phyloP scores from a whole-genome alignment of 2,329 filamentous ascomycete species.

The Dactylellina sp. region DNA sequence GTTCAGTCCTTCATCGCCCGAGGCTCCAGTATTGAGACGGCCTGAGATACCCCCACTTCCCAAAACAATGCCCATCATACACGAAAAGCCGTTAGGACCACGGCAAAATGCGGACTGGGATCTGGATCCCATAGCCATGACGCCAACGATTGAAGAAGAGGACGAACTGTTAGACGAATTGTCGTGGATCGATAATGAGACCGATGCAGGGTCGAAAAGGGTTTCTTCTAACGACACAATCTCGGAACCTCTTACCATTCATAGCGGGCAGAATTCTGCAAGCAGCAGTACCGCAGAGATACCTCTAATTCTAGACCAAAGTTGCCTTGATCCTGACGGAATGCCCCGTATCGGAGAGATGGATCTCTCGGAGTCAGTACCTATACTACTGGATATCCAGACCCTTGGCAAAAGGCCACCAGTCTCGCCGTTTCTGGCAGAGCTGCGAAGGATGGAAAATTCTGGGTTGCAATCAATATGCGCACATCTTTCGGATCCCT shows the following conservation, averaged over 20 bases:
- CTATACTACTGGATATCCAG: slow-evolving; percentile 48
- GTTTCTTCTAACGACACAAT: slow-evolving; percentile 56
- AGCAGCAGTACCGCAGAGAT: slow-evolving; percentile 54
- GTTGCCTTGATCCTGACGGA: slow-evolving; percentile 46
- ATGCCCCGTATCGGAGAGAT: slow-evolving; percentile 49
- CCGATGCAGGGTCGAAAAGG: slow-evolving; percentile 51
- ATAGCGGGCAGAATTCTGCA: slow-evolving; percentile 50
- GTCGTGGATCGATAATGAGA: slow-evolving; percentile 56
- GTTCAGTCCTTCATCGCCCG: slow-evolving; percentile 21
- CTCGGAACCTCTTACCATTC: slow-evolving; percentile 54
- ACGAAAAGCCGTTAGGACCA: slow-evolving; percentile 53
- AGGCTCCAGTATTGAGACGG: slow-evolving; percentile 47
- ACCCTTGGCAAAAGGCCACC: slow-evolving; percentile 27
- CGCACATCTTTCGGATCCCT: slow-evolving; percentile 45
- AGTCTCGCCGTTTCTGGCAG: slow-evolving; percentile 37
- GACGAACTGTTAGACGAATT: slow-evolving; percentile 48
- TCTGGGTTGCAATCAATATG: slow-evolving; percentile 50
- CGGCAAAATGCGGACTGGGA: slow-evolving; percentile 56
- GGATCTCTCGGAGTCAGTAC: slow-evolving; percentile 38
- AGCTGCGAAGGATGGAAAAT: slow-evolving; percentile 41
- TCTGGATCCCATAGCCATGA: slow-evolving; percentile 52
- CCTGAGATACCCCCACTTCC: slow-evolving; percentile 53
- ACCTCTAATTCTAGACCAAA: slow-evolving; percentile 52
- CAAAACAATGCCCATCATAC: slow-evolving; percentile 47
- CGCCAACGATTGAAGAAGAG: slow-evolving; percentile 50